These are phyloP conservation scores for Quercus lobata DNA, from an alignment of 331 rosid genomes.

Conservation along the genomic window DNA sequence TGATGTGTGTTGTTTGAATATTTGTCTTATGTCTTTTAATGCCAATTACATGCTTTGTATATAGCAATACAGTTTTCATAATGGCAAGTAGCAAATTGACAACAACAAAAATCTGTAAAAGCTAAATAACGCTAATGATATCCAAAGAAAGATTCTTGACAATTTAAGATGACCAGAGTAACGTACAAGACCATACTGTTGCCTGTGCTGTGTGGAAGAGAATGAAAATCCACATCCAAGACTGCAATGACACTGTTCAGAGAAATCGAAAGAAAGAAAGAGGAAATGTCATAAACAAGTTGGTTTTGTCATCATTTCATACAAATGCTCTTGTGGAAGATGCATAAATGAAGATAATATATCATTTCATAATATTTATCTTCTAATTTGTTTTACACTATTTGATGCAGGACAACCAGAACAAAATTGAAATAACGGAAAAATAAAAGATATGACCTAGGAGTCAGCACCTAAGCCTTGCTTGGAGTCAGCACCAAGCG, in stretches of 20 bases:
- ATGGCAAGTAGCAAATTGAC: neutral
- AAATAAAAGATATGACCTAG: too few relatives aligned
- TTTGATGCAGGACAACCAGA: too few relatives aligned
- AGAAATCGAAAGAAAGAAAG: conserved; percentile 50
- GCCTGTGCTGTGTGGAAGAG: conserved; percentile 90
- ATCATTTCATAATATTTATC: neutral
- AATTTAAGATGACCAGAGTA: conserved; percentile 14
- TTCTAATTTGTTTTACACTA: neutral
- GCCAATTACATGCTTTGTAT: too few relatives aligned
- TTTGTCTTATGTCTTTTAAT: too few relatives aligned
- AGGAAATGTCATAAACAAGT: conserved; percentile 19
- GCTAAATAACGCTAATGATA: neutral
- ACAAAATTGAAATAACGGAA: too few relatives aligned
- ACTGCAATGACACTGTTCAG: conserved; percentile 88
- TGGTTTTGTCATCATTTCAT: conserved; percentile 1
- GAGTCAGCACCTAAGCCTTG: too few relatives aligned
- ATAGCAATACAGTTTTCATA: neutral
- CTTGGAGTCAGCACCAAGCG: too few relatives aligned
- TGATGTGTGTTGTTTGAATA: too few relatives aligned
- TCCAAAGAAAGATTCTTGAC: neutral
- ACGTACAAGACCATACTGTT: conserved; percentile 97
- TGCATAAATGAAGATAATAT: neutral
- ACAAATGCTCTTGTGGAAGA: neutral
- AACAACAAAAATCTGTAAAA: neutral
- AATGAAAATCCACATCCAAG: conserved; percentile 93